phyloP scores from a whole-genome alignment of 805 yeast species.

The Komagataella kurtzmanii region DNA sequence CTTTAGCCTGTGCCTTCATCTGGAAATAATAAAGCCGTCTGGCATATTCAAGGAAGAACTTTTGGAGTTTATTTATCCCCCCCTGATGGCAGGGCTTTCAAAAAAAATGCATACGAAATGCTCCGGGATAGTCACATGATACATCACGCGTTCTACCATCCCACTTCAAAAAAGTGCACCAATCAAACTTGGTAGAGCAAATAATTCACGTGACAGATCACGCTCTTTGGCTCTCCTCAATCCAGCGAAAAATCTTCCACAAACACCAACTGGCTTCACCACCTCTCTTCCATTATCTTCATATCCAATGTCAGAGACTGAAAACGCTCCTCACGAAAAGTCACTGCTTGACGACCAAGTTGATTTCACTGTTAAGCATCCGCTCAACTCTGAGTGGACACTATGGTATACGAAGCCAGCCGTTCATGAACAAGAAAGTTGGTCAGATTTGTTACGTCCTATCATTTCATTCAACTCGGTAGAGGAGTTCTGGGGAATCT shows the following conservation, averaged over 20 bases:
- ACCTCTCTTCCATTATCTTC: neutral
- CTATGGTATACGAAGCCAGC: slow-evolving; percentile 97
- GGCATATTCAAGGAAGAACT: too few relatives aligned
- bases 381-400: slow-evolving; percentile 85
- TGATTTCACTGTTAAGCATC: slow-evolving; percentile 71
- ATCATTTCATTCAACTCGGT: slow-evolving; percentile 88
- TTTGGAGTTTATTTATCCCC: neutral
- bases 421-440: slow-evolving; percentile 61
- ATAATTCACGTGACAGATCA: neutral
- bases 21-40: neutral
- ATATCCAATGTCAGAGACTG: neutral
- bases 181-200: neutral
- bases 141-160: too few relatives aligned
- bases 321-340: slow-evolving; percentile 8
- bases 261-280: neutral
- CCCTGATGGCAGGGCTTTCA: neutral
- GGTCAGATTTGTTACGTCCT: slow-evolving; percentile 89
- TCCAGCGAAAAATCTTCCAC: neutral
- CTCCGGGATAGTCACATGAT: neutral
- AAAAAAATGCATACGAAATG: too few relatives aligned
- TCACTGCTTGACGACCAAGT: slow-evolving; percentile 48
- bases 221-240: neutral
- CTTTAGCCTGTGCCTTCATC: neutral
- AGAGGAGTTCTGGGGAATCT: slow-evolving; percentile 98
- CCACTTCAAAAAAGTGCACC: neutral